Percentiles rank a stretch among this genome's conserved stretches.
phyloP scores from a whole-genome alignment of 495 filamentous ascomycete species.

The Sporormia fimetaria region DNA sequence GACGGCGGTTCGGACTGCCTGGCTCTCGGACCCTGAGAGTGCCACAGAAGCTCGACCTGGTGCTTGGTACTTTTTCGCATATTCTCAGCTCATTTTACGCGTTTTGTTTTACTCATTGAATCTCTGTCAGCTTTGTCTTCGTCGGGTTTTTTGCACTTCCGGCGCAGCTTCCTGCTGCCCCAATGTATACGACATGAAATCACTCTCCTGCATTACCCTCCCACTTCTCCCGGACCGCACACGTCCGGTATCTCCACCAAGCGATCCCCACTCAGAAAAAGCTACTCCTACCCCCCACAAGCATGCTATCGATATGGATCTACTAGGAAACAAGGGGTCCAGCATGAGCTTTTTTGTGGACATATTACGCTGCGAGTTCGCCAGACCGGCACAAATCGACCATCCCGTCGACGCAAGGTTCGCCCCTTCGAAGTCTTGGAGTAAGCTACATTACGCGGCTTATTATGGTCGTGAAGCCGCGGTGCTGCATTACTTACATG shows the following conservation, averaged over 20 bases:
- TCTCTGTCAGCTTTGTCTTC: no score
- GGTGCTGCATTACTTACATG: constrained; percentile 12
- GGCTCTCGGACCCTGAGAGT: no score
- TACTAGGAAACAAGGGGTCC: constrained; percentile 8
- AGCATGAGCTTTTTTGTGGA: constrained; percentile 15
- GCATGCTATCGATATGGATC: constrained; percentile 4
- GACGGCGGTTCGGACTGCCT: no score
- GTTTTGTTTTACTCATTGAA: no score
- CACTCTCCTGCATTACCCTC: constrained; percentile 13
- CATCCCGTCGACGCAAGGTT: not conserved
- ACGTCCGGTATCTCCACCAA: not conserved
- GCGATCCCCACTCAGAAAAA: constrained; percentile 5
- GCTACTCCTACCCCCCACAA: constrained; percentile 3
- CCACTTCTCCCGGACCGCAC: not conserved
- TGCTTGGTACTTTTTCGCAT: no score
- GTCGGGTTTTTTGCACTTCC: not conserved
- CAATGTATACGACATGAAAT: constrained; percentile 8
- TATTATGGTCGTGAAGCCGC: constrained; percentile 17
- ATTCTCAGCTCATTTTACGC: no score
- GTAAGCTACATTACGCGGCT: constrained; percentile 13
- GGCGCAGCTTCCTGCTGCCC: not conserved
- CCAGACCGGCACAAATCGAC: not conserved
- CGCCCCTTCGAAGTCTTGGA: constrained; percentile 11
- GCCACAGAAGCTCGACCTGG: no score
- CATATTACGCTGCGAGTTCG: constrained; percentile 17